phyloP scores from a whole-genome alignment of 257 asterid genomes.

The Ajuga chamaepitys region DNA sequence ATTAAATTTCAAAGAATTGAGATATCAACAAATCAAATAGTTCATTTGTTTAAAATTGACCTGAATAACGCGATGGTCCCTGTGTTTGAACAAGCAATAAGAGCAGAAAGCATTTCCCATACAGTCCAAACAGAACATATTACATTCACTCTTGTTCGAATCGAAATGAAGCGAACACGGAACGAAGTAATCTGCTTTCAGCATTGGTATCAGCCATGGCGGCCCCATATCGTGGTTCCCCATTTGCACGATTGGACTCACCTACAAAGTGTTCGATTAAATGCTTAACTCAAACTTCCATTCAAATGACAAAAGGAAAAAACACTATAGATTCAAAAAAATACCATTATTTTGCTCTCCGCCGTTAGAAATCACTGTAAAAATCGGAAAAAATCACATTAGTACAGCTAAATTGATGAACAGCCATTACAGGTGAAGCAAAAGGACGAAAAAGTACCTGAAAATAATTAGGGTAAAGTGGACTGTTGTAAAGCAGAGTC shows the following conservation, averaged over 20 bases:
- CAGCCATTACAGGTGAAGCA: too few species aligned
- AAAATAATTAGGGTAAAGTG: too few species aligned
- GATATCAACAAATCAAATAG: too few species aligned
- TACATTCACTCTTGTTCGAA: constrained; percentile 53
- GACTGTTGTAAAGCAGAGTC: too few species aligned
- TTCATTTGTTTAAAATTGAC: constrained; percentile 17
- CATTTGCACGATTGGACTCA: constrained; percentile 30
- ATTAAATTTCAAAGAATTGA: too few species aligned
- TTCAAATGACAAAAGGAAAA: neutral
- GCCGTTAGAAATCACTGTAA: neutral
- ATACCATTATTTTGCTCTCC: constrained; percentile 15
- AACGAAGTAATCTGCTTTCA: constrained; percentile 42
- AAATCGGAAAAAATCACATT: constrained; percentile 14
- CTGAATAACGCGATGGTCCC: constrained; percentile 53
- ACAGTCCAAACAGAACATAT: constrained; percentile 73
- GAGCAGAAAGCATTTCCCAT: constrained; percentile 56
- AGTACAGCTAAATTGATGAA: too few species aligned
- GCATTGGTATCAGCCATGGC: constrained; percentile 56
- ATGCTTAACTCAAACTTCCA: neutral
- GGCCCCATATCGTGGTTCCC: constrained; percentile 30
- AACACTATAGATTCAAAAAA: neutral
- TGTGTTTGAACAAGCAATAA: constrained; percentile 43
- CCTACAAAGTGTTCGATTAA: constrained; percentile 34
- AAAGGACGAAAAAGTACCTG: too few species aligned
- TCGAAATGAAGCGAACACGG: constrained; percentile 43